Evolutionary conservation across 306 rosid species (phyloP).

Genomic region (Glycine soja): DNA sequence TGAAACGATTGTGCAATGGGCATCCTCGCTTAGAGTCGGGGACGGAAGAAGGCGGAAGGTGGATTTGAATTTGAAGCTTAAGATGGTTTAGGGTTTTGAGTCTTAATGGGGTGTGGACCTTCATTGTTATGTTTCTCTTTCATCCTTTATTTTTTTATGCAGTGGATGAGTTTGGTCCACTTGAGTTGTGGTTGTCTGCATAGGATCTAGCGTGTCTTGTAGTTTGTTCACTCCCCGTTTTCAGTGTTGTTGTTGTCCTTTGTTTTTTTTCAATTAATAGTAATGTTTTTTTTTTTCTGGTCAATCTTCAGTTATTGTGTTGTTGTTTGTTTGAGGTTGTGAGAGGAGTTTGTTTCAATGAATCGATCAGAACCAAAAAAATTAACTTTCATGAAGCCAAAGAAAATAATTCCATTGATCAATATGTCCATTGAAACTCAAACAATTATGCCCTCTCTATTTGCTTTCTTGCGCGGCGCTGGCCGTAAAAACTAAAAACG

Average conservation of each 20-base stretch:
- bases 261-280: background rate
- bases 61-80: constrained; percentile 11
- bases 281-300: background rate
- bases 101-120: background rate
- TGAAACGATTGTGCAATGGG: background rate
- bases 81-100: background rate
- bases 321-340: background rate
- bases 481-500: too few species aligned
- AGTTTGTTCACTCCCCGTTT: background rate
- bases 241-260: background rate
- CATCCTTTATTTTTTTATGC: background rate
- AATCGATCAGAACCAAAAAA: too few species aligned
- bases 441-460: too few species aligned
- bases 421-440: too few species aligned
- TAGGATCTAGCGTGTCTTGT: background rate
- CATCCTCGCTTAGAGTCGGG: background rate
- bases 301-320: background rate
- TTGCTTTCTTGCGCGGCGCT: too few species aligned
- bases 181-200: background rate
- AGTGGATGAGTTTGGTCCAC: background rate
- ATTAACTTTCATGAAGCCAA: too few species aligned
- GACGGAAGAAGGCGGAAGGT: background rate
- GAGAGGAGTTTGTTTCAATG: background rate
- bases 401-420: too few species aligned
- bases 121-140: background rate